A percentile compares a stretch with the other conserved stretches of the same genome.
Conservation (phyloP, 768 basidiomycete genomes). For the Clavulina sp. region DNA sequence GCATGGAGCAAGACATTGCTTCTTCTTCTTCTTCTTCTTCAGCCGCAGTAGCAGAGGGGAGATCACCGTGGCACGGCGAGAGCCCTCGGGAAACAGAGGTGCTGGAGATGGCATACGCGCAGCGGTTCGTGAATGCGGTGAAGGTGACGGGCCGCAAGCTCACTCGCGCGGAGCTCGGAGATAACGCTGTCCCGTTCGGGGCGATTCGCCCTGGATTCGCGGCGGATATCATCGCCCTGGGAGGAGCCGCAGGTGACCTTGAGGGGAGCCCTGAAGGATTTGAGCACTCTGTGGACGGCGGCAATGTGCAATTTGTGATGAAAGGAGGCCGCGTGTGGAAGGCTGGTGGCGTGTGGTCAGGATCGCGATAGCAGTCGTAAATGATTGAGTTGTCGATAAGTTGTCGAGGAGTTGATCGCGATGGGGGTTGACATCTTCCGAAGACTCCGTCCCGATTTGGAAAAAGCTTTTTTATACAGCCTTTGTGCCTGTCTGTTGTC, state of each 20-base stretch:
- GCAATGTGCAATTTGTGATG: conserved; percentile 37
- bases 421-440: too few species aligned
- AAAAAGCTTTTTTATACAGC: too few species aligned
- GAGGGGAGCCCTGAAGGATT: conserved; percentile 27
- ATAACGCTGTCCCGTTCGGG: conserved; percentile 40
- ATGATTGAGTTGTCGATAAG: neutral
- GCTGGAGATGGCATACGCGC: neutral
- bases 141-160: conserved; percentile 16
- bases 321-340: conserved; percentile 31
- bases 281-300: conserved; percentile 28
- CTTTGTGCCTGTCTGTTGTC: too few species aligned
- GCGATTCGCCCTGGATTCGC: conserved; percentile 36
- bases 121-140: neutral
- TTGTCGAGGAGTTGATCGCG: too few species aligned
- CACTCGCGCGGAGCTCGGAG: too few species aligned
- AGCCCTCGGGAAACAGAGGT: neutral
- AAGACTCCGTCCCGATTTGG: too few species aligned
- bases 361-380: neutral
- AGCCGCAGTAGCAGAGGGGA: conserved; percentile 7
- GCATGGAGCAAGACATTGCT: too few species aligned
- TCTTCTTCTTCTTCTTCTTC: too few species aligned
- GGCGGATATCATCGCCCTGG: conserved; percentile 31
- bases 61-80: conserved; percentile 15
- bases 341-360: conserved; percentile 13
- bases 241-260: conserved; percentile 22